A percentile compares a stretch with the other conserved stretches of the same genome.
phyloP scores from a whole-genome alignment of 257 asterid species.

The Schizonepeta tenuifolia region DNA sequence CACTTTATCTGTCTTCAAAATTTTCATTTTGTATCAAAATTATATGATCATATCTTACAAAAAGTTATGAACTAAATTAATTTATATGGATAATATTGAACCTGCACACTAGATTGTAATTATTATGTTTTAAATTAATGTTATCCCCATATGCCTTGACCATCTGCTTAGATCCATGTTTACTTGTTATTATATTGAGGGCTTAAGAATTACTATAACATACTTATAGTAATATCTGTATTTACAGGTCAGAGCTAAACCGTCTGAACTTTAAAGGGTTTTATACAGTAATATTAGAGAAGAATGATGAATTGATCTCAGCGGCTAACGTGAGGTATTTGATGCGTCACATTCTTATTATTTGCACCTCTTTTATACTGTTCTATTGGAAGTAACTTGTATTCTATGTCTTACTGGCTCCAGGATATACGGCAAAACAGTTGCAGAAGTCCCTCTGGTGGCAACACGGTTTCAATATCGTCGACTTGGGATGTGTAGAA shows the following conservation, averaged over 20 bases:
- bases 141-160: background rate
- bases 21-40: background rate
- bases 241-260: conserved; percentile 77
- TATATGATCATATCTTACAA: background rate
- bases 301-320: conserved; percentile 68
- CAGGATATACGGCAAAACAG: conserved; percentile 82
- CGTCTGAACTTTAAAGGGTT: conserved; percentile 88
- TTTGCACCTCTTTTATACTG: conserved; percentile 20
- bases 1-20: background rate
- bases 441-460: conserved; percentile 90
- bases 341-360: conserved; percentile 21
- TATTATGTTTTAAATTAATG: background rate
- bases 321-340: conserved; percentile 80
- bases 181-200: background rate
- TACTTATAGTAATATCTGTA: conserved; percentile 12
- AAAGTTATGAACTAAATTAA: background rate
- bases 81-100: conserved; percentile 5
- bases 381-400: conserved; percentile 12
- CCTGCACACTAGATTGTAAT: background rate
- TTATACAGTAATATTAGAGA: conserved; percentile 75
- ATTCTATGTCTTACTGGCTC: conserved; percentile 23
- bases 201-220: background rate
- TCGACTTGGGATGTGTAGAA: conserved; percentile 89
- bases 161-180: background rate
- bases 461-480: conserved; percentile 89